Evolutionary conservation across 345 rosid species (phyloP).

Genomic region (Linum usitatissimum): DNA sequence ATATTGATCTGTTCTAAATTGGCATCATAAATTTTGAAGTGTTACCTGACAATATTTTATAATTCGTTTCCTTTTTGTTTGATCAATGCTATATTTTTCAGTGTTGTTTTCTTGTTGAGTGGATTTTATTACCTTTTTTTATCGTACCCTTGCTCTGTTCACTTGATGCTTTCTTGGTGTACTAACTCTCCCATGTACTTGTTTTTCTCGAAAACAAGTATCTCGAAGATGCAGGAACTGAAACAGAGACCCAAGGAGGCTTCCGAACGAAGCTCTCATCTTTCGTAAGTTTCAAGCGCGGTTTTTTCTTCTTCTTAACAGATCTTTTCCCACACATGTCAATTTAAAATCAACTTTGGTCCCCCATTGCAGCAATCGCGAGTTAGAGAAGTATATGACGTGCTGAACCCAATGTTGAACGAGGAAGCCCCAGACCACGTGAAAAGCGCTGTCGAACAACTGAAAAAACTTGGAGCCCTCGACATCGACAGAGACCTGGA

Average conservation of each 20-base stretch:
- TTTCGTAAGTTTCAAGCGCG: constrained; percentile 38
- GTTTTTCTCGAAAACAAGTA: constrained; percentile 8
- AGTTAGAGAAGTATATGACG: constrained; percentile 34
- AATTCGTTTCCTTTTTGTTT: too few relatives aligned
- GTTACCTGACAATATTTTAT: too few relatives aligned
- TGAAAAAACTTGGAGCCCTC: constrained; percentile 49
- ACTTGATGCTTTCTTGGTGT: neutral
- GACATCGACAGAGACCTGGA: constrained; percentile 27
- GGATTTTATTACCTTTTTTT: neutral
- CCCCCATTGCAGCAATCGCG: constrained; percentile 45
- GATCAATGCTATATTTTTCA: neutral
- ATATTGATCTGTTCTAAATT: too few relatives aligned
- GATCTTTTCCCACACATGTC: neutral
- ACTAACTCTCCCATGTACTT: neutral
- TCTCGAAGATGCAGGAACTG: constrained; percentile 3
- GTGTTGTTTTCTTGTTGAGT: neutral
- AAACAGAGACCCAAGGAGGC: constrained; percentile 28
- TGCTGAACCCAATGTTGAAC: constrained; percentile 35
- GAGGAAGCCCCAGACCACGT: constrained; percentile 23
- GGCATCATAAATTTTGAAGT: too few relatives aligned
- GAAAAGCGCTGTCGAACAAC: constrained; percentile 40
- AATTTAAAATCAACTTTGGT: constrained; percentile 6
- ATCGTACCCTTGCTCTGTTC: neutral
- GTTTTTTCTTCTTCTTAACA: neutral
- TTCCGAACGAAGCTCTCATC: constrained; percentile 43